Percentiles rank a stretch among this genome's conserved stretches.
Evolutionary conservation across 257 asterid species (phyloP).

Genomic region (Gardenia jasminoides): DNA sequence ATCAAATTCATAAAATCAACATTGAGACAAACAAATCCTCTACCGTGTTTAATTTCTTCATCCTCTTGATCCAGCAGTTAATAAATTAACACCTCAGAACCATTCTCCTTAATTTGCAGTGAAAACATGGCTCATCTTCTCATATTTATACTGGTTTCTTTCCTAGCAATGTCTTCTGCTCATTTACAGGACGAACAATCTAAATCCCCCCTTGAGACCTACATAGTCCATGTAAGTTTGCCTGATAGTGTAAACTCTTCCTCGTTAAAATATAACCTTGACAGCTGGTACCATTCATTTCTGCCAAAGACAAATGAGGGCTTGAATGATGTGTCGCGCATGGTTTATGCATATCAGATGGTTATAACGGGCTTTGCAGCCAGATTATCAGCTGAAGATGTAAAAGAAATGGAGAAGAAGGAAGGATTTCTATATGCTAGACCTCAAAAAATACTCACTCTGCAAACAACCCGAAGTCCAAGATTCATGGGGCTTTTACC

Average conservation of each 20-base stretch:
- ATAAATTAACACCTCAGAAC: no score
- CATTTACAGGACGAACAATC: no score
- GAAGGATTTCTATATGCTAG: background rate
- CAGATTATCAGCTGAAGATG: background rate
- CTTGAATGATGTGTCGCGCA: background rate
- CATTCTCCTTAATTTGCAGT: no score
- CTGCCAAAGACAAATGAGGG: background rate
- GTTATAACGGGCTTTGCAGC: background rate
- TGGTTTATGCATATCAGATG: background rate
- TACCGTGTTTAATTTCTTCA: no score
- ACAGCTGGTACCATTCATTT: background rate
- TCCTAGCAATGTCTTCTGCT: no score
- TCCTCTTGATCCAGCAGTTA: no score
- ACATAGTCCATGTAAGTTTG: background rate
- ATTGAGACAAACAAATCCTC: background rate
- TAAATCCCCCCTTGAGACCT: no score
- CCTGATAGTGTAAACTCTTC: background rate
- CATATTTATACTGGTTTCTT: no score
- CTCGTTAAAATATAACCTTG: background rate
- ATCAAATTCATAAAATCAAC: background rate
- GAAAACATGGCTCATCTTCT: no score
- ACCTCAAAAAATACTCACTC: background rate
- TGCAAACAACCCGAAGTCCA: constrained; percentile 10
- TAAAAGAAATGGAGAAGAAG: background rate
- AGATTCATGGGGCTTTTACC: constrained; percentile 5